Conservation (phyloP, 2,329 filamentous ascomycete genomes). For the Verticillium longisporum region DNA sequence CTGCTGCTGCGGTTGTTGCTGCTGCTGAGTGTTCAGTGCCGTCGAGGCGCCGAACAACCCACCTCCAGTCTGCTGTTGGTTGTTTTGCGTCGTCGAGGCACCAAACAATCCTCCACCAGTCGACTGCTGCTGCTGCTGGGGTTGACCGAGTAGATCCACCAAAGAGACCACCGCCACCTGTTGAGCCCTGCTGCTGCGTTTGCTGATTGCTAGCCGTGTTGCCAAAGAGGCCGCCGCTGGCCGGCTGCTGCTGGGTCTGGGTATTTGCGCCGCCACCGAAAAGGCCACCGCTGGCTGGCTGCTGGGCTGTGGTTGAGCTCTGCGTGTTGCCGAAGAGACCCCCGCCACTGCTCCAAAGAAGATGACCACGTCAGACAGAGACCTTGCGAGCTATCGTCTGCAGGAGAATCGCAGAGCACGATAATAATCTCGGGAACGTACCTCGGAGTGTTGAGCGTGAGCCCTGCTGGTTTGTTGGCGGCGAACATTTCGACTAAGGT, state of each 20-base stretch:
- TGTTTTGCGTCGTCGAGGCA: conserved; percentile 10
- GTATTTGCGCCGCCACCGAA: conserved; percentile 10
- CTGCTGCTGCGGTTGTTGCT: conserved; percentile 10
- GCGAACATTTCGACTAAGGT: not conserved
- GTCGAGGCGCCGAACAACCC: conserved; percentile 24
- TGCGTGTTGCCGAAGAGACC: conserved; percentile 14
- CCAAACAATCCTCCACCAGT: conserved; percentile 14
- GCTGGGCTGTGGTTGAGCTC: conserved; percentile 6
- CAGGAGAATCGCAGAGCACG: too few relatives aligned
- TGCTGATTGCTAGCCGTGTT: conserved; percentile 17
- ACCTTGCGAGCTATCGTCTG: not conserved
- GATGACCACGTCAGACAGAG: not conserved
- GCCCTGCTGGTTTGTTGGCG: not conserved
- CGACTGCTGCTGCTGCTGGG: conserved; percentile 6
- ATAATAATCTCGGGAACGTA: not conserved
- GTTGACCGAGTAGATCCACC: not conserved
- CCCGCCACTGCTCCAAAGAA: conserved; percentile 4
- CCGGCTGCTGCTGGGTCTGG: conserved; percentile 19
- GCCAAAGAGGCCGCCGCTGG: conserved; percentile 30
- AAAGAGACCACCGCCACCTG: conserved; percentile 4
- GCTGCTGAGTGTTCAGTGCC: conserved; percentile 5
- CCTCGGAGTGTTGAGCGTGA: not conserved
- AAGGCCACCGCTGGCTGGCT: conserved; percentile 11
- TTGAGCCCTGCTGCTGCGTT: conserved; percentile 7
- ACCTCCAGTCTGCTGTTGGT: conserved; percentile 1